Conservation (phyloP, 331 rosid genomes). For the Malus hybrid region DNA sequence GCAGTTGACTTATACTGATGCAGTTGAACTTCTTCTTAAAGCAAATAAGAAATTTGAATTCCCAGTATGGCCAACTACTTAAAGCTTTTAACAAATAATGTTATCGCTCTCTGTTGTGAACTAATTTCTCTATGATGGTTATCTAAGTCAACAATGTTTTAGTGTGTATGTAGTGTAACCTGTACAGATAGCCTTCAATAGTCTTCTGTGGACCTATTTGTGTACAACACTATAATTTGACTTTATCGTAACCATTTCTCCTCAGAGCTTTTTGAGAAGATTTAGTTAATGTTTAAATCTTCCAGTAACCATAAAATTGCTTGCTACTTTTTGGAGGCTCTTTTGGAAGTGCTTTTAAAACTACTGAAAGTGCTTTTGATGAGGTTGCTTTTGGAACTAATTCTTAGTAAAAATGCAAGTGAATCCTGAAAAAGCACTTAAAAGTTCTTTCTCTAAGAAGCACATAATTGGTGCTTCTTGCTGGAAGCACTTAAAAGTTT, state of each 20-base stretch:
- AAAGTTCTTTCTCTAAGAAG: too few relatives aligned
- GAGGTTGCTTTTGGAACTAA: too few relatives aligned
- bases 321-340: not conserved
- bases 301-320: not conserved
- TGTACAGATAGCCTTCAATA: not conserved
- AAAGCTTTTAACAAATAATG: conserved; percentile 3
- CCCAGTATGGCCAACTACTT: conserved; percentile 48
- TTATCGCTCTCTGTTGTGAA: not conserved
- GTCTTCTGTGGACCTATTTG: not conserved
- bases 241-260: not conserved
- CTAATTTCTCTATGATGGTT: not conserved
- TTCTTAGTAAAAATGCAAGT: too few relatives aligned
- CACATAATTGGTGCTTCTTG: too few relatives aligned
- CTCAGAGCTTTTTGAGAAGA: not conserved
- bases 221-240: not conserved
- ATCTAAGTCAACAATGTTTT: not conserved
- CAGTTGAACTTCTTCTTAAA: conserved; percentile 65
- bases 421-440: too few relatives aligned
- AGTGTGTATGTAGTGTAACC: not conserved
- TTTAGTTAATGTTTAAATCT: not conserved
- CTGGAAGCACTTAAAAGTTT: too few relatives aligned
- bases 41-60: conserved; percentile 89
- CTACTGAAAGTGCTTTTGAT: too few relatives aligned
- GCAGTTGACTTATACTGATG: conserved; percentile 89
- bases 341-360: too few relatives aligned